These are phyloP conservation scores for Mycoemilia scoparia DNA, from an alignment of 192 early-diverging fungal species.

Conservation along the genomic window DNA sequence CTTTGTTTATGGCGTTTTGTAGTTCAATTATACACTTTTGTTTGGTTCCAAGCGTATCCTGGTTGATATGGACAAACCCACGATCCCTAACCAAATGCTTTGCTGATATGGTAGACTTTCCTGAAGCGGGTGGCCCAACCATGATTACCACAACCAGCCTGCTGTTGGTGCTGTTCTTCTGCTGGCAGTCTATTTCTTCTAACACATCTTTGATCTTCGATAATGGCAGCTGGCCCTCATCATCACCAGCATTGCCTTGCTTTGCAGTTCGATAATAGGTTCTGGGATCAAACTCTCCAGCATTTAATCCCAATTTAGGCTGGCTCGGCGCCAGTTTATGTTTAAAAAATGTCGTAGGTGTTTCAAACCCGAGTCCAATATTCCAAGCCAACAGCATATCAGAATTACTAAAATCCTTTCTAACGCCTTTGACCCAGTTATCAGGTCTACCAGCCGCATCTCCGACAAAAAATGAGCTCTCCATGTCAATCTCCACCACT, in stretches of 20 bases:
- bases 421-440: constrained; percentile 36
- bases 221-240: constrained; percentile 7
- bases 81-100: constrained; percentile 40
- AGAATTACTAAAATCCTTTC: constrained; percentile 63
- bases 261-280: too few species aligned
- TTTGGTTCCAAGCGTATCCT: constrained; percentile 60
- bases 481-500: constrained; percentile 24
- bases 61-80: constrained; percentile 58
- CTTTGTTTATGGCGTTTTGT: constrained; percentile 29
- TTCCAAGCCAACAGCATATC: constrained; percentile 78
- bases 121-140: constrained; percentile 68
- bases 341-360: constrained; percentile 66
- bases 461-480: constrained; percentile 65
- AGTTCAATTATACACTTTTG: constrained; percentile 52
- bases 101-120: constrained; percentile 59
- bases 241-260: constrained; percentile 9
- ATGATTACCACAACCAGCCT: constrained; percentile 42
- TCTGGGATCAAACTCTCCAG: constrained; percentile 32
- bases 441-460: constrained; percentile 76
- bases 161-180: constrained; percentile 8
- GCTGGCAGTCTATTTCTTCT: constrained; percentile 11
- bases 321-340: constrained; percentile 18
- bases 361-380: constrained; percentile 48
- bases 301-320: constrained; percentile 31
- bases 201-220: constrained; percentile 3